A percentile compares a stretch with the other conserved stretches of the same genome.
Evolutionary conservation across 2,329 filamentous ascomycete genomes (phyloP).

Genomic region (Microsporum audouinii): DNA sequence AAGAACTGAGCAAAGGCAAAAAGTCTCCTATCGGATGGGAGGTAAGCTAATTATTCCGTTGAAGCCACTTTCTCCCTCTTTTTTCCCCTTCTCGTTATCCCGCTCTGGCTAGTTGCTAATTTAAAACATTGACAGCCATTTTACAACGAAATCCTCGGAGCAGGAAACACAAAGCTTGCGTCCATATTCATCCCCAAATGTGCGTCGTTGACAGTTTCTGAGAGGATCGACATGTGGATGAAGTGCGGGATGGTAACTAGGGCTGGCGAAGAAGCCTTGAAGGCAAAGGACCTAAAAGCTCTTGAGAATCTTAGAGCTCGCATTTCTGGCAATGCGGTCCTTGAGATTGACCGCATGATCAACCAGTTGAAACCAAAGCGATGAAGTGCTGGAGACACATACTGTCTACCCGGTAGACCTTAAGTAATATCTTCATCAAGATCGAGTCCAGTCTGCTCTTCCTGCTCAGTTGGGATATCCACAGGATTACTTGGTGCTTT

Average conservation of each 20-base stretch:
- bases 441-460: slow-evolving; percentile 22
- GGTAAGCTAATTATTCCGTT: slow-evolving; percentile 41
- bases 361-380: slow-evolving; percentile 40
- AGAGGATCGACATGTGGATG: slow-evolving; percentile 83
- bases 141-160: slow-evolving; percentile 76
- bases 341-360: slow-evolving; percentile 74
- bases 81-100: background rate
- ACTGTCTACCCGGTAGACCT: slow-evolving; percentile 13
- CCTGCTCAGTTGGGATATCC: slow-evolving; percentile 12
- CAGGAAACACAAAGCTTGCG: slow-evolving; percentile 81
- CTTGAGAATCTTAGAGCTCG: slow-evolving; percentile 63
- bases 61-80: background rate
- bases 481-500: slow-evolving; percentile 12
- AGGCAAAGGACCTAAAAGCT: slow-evolving; percentile 63
- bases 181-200: slow-evolving; percentile 81
- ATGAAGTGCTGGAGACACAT: slow-evolving; percentile 19
- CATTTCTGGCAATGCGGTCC: slow-evolving; percentile 56
- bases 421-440: slow-evolving; percentile 37
- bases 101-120: slow-evolving; percentile 7
- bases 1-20: slow-evolving; percentile 62
- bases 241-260: slow-evolving; percentile 84
- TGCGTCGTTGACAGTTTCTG: slow-evolving; percentile 53
- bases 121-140: slow-evolving; percentile 54
- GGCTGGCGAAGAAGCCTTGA: slow-evolving; percentile 84
- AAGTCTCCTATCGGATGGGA: slow-evolving; percentile 96